These are phyloP conservation scores for Cladophialophora exuberans DNA, from an alignment of 2,329 filamentous ascomycete genomes.

Conservation along the genomic window DNA sequence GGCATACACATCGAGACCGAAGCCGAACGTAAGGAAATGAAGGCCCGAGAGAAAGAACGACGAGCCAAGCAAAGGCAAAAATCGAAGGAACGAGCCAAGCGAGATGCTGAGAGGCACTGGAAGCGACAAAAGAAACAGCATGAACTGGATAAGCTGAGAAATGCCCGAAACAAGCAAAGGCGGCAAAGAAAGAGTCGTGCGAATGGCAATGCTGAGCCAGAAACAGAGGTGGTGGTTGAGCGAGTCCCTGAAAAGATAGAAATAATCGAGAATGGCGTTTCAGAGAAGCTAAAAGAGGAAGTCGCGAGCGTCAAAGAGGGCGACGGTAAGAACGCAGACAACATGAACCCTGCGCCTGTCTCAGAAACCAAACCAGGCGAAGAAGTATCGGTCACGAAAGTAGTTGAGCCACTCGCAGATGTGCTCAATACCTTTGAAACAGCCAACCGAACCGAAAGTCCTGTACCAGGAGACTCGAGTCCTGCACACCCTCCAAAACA, in stretches of 20 bases:
- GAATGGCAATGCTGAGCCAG: background rate
- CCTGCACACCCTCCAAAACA: too few relatives aligned
- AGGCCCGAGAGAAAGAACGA: slow-evolving; percentile 33
- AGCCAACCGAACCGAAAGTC: slow-evolving; percentile 14
- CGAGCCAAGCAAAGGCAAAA: slow-evolving; percentile 41
- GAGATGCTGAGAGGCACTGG: slow-evolving; percentile 45
- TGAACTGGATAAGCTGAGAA: slow-evolving; percentile 44
- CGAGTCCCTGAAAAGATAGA: background rate
- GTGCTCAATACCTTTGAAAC: slow-evolving; percentile 26
- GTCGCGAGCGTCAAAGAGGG: background rate
- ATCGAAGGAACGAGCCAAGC: slow-evolving; percentile 43
- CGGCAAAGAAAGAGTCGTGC: slow-evolving; percentile 32
- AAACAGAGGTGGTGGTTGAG: background rate
- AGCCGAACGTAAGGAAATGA: slow-evolving; percentile 32
- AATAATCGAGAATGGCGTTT: background rate
- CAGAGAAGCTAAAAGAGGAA: background rate
- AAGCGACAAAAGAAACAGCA: slow-evolving; percentile 44
- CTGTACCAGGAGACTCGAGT: too few relatives aligned
- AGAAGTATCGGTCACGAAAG: slow-evolving; percentile 30
- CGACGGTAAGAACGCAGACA: background rate
- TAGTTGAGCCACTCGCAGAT: slow-evolving; percentile 38
- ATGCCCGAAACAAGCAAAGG: slow-evolving; percentile 37
- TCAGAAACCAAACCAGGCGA: slow-evolving; percentile 1
- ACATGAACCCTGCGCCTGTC: background rate
- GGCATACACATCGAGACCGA: slow-evolving; percentile 41